These are phyloP conservation scores for Geosiphon pyriformis DNA, from an alignment of 192 early-diverging fungal species.

Conservation along the genomic window DNA sequence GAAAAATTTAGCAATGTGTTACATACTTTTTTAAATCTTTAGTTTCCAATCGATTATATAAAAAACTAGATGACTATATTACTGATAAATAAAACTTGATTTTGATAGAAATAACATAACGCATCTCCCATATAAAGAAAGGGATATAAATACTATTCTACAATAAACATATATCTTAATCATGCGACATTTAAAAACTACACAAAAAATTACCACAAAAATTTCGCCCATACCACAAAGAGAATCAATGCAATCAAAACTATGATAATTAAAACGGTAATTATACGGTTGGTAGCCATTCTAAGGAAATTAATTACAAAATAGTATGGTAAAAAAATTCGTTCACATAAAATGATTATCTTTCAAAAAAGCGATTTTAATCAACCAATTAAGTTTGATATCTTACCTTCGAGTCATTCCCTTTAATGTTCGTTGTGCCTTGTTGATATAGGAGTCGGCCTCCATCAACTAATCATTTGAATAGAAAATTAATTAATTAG, in stretches of 20 bases:
- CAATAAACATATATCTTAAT: too few species aligned
- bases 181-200: too few species aligned
- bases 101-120: too few species aligned
- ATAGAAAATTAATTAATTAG: not conserved
- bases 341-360: not conserved
- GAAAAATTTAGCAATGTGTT: too few species aligned
- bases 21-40: too few species aligned
- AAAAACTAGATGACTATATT: too few species aligned
- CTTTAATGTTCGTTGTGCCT: slow-evolving; percentile 59
- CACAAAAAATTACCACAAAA: slow-evolving; percentile 42
- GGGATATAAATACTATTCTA: too few species aligned
- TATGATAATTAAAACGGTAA: slow-evolving; percentile 80
- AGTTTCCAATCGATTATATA: too few species aligned
- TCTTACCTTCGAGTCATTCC: slow-evolving; percentile 72
- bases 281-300: slow-evolving; percentile 81
- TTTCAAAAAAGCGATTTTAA: not conserved
- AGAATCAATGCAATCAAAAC: slow-evolving; percentile 77
- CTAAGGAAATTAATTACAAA: slow-evolving; percentile 35
- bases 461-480: slow-evolving; percentile 51
- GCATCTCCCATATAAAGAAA: too few species aligned
- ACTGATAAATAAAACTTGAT: too few species aligned
- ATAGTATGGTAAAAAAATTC: not conserved
- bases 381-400: not conserved
- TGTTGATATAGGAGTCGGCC: slow-evolving; percentile 67
- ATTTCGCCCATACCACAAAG: slow-evolving; percentile 77